Conservation (phyloP, 352 stramenopile species). For the Phytophthora pluvialis region DNA sequence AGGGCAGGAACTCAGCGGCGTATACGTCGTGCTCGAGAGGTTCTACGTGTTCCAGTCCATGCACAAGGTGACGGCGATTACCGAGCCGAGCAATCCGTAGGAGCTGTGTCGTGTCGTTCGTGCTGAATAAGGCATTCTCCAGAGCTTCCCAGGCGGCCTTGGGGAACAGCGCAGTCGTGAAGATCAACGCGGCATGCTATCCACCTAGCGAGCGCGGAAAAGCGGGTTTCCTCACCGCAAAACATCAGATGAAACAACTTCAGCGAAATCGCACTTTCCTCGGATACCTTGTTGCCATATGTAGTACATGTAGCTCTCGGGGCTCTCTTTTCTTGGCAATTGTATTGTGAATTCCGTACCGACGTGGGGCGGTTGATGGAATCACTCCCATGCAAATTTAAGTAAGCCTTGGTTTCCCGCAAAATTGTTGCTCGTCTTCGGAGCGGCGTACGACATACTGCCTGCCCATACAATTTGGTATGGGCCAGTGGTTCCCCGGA, state of each 20-base stretch:
- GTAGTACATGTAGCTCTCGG: too few relatives aligned
- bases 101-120: slow-evolving; percentile 85
- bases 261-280: slow-evolving; percentile 61
- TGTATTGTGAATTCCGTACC: too few relatives aligned
- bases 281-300: slow-evolving; percentile 52
- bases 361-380: too few relatives aligned
- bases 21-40: slow-evolving; percentile 83
- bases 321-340: too few relatives aligned
- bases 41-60: slow-evolving; percentile 89
- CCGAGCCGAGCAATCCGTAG: slow-evolving; percentile 54
- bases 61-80: slow-evolving; percentile 85
- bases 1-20: slow-evolving; percentile 77
- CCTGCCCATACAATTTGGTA: too few relatives aligned
- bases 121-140: slow-evolving; percentile 85
- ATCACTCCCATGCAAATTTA: too few relatives aligned
- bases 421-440: too few relatives aligned
- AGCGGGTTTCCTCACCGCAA: slow-evolving; percentile 27
- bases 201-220: slow-evolving; percentile 37
- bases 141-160: slow-evolving; percentile 52
- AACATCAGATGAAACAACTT: slow-evolving; percentile 58
- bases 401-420: too few relatives aligned
- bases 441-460: too few relatives aligned
- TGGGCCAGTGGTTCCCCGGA: too few relatives aligned
- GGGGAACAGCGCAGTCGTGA: slow-evolving; percentile 57
- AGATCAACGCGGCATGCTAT: slow-evolving; percentile 77